These are phyloP conservation scores for Globisporangium spiculum DNA, from an alignment of 352 stramenopile genomes.

Conservation along the genomic window DNA sequence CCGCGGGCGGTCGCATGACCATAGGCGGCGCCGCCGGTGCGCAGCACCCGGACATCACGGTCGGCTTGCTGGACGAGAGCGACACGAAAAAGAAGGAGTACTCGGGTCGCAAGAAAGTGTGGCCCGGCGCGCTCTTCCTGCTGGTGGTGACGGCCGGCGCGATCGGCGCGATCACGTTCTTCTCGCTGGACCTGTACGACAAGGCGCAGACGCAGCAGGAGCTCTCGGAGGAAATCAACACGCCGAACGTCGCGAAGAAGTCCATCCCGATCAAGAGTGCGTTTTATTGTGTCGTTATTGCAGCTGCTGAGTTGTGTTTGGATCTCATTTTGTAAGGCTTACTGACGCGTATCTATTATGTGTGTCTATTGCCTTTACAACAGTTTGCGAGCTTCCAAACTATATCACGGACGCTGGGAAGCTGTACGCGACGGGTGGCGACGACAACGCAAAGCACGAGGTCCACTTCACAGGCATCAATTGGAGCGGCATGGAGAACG, in stretches of 20 bases:
- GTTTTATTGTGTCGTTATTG: slow-evolving; percentile 5
- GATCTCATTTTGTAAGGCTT: not conserved
- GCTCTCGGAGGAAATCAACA: slow-evolving; percentile 49
- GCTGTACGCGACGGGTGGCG: slow-evolving; percentile 60
- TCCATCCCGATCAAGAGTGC: slow-evolving; percentile 42
- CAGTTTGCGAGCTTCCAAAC: slow-evolving; percentile 70
- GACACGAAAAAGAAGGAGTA: slow-evolving; percentile 43
- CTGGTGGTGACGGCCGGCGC: slow-evolving; percentile 48
- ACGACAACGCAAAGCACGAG: slow-evolving; percentile 47
- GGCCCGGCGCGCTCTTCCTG: slow-evolving; percentile 74
- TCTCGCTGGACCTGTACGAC: slow-evolving; percentile 56
- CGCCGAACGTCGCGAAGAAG: slow-evolving; percentile 28
- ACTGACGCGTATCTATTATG: not conserved
- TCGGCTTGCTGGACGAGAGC: slow-evolving; percentile 61
- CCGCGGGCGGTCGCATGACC: slow-evolving; percentile 15
- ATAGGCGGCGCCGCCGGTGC: slow-evolving; percentile 3
- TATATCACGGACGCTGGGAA: slow-evolving; percentile 58
- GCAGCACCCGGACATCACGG: slow-evolving; percentile 66
- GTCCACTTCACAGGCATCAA: slow-evolving; percentile 85
- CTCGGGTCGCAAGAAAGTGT: slow-evolving; percentile 71
- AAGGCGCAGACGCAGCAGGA: slow-evolving; percentile 61
- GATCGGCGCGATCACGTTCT: slow-evolving; percentile 59
- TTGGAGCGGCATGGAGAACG: slow-evolving; percentile 87
- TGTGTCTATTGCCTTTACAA: not conserved
- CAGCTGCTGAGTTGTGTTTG: slow-evolving; percentile 1